These are phyloP conservation scores for Calonectria crousiana DNA, from an alignment of 2,329 filamentous ascomycete species.

Conservation along the genomic window DNA sequence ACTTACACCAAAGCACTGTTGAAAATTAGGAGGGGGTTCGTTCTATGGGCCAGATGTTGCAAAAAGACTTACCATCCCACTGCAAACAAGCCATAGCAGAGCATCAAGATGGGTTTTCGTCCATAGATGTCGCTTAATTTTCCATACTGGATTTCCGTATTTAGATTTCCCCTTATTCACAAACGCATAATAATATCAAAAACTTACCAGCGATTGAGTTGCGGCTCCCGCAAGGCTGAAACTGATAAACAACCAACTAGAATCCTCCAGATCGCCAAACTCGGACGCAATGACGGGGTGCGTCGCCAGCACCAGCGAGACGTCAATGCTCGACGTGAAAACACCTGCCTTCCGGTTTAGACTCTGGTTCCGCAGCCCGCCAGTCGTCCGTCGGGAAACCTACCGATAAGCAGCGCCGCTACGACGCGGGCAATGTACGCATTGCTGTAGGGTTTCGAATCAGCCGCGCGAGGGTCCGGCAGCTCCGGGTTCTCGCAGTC, in stretches of 20 bases:
- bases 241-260: conserved; percentile 55
- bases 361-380: not conserved
- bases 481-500: conserved; percentile 20
- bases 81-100: conserved; percentile 46
- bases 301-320: conserved; percentile 74
- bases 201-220: conserved; percentile 56
- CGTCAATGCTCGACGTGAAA: conserved; percentile 75
- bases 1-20: conserved; percentile 36
- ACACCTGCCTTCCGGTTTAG: conserved; percentile 52
- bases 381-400: not conserved
- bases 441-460: conserved; percentile 29
- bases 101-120: conserved; percentile 40
- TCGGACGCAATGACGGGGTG: conserved; percentile 72
- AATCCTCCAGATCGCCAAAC: conserved; percentile 67
- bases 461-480: not conserved
- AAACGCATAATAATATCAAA: no score
- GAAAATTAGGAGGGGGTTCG: not conserved
- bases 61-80: conserved; percentile 51
- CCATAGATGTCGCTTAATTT: conserved; percentile 48
- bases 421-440: conserved; percentile 34
- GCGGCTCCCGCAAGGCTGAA: conserved; percentile 49
- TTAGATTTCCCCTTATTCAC: not conserved
- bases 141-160: conserved; percentile 36
- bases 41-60: not conserved
- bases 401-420: conserved; percentile 33